These are phyloP conservation scores for Saccharomycopsis capsularis DNA, from an alignment of 805 yeast genomes.

Conservation along the genomic window DNA sequence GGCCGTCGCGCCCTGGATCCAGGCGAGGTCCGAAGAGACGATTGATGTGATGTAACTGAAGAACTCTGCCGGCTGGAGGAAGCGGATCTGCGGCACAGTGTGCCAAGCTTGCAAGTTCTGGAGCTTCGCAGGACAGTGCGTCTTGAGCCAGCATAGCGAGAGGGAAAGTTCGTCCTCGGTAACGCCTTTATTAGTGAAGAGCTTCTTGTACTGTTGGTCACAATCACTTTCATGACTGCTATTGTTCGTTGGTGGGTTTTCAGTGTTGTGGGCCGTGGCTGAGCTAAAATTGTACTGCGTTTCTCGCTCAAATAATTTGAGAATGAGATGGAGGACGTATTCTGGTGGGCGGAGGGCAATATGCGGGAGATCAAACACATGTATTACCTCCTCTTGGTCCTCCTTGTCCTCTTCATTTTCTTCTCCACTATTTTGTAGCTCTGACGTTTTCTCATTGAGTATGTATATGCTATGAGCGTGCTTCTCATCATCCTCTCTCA, in stretches of 20 bases:
- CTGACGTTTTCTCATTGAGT: too few species aligned
- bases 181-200: constrained; percentile 31
- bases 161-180: constrained; percentile 23
- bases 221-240: constrained; percentile 4
- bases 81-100: constrained; percentile 29
- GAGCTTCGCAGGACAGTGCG: constrained; percentile 32
- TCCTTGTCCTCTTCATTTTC: too few species aligned
- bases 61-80: constrained; percentile 27
- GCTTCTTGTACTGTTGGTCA: constrained; percentile 23
- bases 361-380: constrained; percentile 54
- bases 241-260: constrained; percentile 12
- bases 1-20: constrained; percentile 35
- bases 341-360: constrained; percentile 41
- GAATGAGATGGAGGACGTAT: constrained; percentile 36
- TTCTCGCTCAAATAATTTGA: constrained; percentile 43
- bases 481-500: too few species aligned
- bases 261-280: not conserved
- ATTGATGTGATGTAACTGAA: constrained; percentile 44
- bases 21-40: constrained; percentile 41
- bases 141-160: constrained; percentile 40
- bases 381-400: constrained; percentile 36
- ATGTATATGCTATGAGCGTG: too few species aligned
- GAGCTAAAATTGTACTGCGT: constrained; percentile 45
- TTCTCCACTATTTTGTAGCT: too few species aligned
- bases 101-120: constrained; percentile 25